These are phyloP conservation scores for Chlorophyllum brunneum DNA, from an alignment of 768 basidiomycete species.

Conservation along the genomic window DNA sequence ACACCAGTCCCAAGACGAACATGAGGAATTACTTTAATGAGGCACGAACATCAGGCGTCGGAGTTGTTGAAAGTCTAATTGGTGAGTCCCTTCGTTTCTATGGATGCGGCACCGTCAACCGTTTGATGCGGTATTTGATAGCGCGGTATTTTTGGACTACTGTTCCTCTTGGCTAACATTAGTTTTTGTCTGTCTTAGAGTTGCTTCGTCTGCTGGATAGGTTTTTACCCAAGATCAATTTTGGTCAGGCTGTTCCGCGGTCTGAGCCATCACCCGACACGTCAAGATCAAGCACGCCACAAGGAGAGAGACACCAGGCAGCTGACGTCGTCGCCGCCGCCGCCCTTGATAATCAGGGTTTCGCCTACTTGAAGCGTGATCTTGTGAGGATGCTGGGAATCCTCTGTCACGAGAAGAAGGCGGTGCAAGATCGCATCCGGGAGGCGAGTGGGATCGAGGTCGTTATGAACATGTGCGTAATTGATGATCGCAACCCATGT, in stretches of 20 bases:
- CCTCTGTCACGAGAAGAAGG: constrained; percentile 58
- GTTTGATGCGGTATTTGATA: constrained; percentile 4
- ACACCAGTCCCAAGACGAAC: constrained; percentile 20
- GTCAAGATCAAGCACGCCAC: constrained; percentile 22
- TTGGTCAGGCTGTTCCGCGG: constrained; percentile 55
- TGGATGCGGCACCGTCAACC: background rate
- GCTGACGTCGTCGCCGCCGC: background rate
- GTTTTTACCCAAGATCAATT: constrained; percentile 85
- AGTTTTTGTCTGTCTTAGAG: constrained; percentile 37
- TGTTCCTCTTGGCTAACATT: constrained; percentile 11
- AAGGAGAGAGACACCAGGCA: background rate
- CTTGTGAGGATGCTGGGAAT: constrained; percentile 86
- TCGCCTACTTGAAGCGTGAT: constrained; percentile 84
- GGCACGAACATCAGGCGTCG: constrained; percentile 36
- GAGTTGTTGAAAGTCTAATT: constrained; percentile 52
- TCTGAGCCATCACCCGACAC: constrained; percentile 23
- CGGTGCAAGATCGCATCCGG: constrained; percentile 73
- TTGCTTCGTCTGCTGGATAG: constrained; percentile 68
- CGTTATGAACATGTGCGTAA: constrained; percentile 83
- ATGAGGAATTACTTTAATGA: constrained; percentile 42
- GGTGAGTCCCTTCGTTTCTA: constrained; percentile 35
- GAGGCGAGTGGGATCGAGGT: constrained; percentile 71
- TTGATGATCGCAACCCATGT: constrained; percentile 94
- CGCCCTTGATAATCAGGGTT: constrained; percentile 48
- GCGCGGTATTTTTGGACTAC: background rate